Percentiles rank a stretch among this genome's conserved stretches.
phyloP scores from a whole-genome alignment of 139 green algal species.

The Closterium sp. region DNA sequence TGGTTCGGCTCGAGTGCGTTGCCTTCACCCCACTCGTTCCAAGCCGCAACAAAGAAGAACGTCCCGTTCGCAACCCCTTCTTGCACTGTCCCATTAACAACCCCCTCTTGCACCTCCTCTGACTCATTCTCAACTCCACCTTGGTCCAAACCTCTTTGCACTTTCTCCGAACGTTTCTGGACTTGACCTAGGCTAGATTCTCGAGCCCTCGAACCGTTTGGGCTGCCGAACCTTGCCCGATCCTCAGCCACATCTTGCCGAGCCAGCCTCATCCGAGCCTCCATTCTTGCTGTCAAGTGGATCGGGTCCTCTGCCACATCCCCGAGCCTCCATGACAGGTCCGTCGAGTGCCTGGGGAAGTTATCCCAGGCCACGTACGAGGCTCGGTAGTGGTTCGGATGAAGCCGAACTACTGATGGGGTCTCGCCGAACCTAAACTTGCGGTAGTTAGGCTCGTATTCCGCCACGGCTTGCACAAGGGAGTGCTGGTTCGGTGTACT shows the following conservation, averaged over 20 bases:
- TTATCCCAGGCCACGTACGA: not conserved
- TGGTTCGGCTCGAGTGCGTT: not conserved
- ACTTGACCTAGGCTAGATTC: not conserved
- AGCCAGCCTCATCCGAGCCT: not conserved
- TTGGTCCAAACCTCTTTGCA: not conserved
- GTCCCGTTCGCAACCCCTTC: not conserved
- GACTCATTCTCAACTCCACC: not conserved
- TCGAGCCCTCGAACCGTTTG: not conserved
- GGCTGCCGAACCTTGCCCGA: not conserved
- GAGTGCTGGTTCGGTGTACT: not conserved
- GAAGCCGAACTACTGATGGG: not conserved
- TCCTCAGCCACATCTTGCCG: not conserved
- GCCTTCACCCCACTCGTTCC: not conserved
- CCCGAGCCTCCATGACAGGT: not conserved
- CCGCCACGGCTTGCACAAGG: not conserved
- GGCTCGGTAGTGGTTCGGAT: not conserved
- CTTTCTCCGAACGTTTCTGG: not conserved
- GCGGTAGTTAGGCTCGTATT: not conserved
- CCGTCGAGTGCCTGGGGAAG: not conserved
- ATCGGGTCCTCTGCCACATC: not conserved
- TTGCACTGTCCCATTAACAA: too few species aligned
- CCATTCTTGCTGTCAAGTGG: not conserved
- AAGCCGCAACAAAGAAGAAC: not conserved
- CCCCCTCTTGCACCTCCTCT: not conserved
- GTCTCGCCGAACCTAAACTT: not conserved